Base-by-base conservation (phyloP, 306 rosid genomes). In the Quercus rubra region DNA sequence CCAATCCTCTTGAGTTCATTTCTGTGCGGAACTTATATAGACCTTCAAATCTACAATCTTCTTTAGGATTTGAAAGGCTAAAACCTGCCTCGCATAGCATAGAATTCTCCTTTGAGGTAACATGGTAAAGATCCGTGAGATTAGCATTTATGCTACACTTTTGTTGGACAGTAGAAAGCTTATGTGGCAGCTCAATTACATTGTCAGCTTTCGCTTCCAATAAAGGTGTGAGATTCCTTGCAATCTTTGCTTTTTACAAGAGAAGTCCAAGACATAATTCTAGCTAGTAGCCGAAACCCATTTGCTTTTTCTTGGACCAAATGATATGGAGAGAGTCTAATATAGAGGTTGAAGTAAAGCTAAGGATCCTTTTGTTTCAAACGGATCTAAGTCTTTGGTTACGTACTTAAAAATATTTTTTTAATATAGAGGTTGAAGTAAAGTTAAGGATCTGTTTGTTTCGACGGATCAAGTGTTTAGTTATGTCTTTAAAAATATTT, bases 181-280 rank as follows among this genome's bases (percentile, higher is more conserved):
- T 71, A 63, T 41, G 74, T 73, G 77, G 84, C 77, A 67, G 74
- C 79, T 71, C 70, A 71, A 77, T 68, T 81, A 52, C 83, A 68
- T 12, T 85, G 80, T 81, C 83, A 81, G 85, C 88, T 81, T 81
- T 81, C 81, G 19, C 76, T 41, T 9, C 77, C 84, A 73, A 55
- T 73, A 68, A 58, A 82, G 30, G 73, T 38, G 28, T 5, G 59
- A 81, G 83, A 85, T 81, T 85, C 85, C 83, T 74, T 74, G 74
- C 49, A 61, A 35, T 2, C 8, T 41, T 49, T 49, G 56, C 62
- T 56, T 57, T 77, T 67, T 27, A 49, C 67, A 6, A 54, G 64
- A 72, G 54, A 84, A 84, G 62, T 77, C 82, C 68, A 80, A 38
- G 77, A 80, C 71, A 74, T 55, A 10, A 71, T 58, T 80, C 79